Evolutionary conservation across 441 rosid genomes (phyloP).

Genomic region (Gossypium davidsonii): DNA sequence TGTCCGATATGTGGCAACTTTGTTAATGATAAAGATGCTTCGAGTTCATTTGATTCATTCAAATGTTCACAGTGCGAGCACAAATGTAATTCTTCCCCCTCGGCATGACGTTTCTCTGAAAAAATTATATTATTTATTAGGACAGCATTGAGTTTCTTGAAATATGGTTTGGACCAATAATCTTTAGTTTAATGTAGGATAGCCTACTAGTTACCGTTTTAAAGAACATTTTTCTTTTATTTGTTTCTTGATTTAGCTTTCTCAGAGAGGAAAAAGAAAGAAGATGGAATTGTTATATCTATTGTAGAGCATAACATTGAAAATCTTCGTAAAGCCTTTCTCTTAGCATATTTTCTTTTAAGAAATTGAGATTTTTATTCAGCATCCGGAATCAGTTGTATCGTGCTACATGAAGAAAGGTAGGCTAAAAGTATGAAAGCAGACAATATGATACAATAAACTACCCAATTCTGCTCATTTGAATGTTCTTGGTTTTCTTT

Average conservation of each 20-base stretch:
- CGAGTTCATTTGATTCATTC: conserved; percentile 34
- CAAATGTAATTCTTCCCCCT: conserved; percentile 54
- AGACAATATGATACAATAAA: background rate
- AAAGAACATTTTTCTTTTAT: background rate
- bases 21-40: conserved; percentile 47
- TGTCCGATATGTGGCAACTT: conserved; percentile 72
- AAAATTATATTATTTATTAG: conserved; percentile 5
- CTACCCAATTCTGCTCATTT: background rate
- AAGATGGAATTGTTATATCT: background rate
- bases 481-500: background rate
- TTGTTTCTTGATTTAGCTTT: background rate
- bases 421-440: background rate
- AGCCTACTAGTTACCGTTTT: background rate
- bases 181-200: background rate
- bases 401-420: background rate
- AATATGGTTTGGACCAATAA: background rate
- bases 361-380: background rate
- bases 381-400: background rate
- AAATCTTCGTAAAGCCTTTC: background rate
- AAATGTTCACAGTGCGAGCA: conserved; percentile 91
- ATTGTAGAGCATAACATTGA: background rate
- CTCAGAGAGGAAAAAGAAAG: background rate
- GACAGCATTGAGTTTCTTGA: conserved; percentile 7
- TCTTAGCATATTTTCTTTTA: background rate
- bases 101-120: background rate